Evolutionary conservation across 192 early-diverging fungal genomes (phyloP).

Genomic region (Backusella parvicylindrica): DNA sequence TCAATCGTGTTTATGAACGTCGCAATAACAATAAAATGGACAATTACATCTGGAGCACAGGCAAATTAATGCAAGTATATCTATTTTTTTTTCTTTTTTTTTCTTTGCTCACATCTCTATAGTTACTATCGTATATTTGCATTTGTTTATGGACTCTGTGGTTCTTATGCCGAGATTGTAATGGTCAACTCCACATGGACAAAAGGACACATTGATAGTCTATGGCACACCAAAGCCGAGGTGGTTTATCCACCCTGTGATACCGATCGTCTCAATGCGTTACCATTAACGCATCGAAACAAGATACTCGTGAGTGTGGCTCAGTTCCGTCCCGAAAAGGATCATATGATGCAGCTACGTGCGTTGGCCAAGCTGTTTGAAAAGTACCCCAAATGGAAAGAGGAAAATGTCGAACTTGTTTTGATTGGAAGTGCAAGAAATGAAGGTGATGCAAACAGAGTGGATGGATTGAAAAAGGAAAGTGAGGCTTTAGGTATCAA

Average conservation of each 20-base stretch:
- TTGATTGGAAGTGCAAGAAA: slow-evolving; percentile 88
- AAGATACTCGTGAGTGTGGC: slow-evolving; percentile 80
- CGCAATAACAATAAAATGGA: slow-evolving; percentile 68
- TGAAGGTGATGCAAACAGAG: slow-evolving; percentile 67
- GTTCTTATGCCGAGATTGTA: slow-evolving; percentile 74
- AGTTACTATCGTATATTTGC: slow-evolving; percentile 88
- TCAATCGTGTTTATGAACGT: slow-evolving; percentile 62
- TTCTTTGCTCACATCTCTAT: background rate
- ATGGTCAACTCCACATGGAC: slow-evolving; percentile 99
- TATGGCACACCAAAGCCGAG: slow-evolving; percentile 70
- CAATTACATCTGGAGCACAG: slow-evolving; percentile 50
- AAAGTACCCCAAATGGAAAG: slow-evolving; percentile 50
- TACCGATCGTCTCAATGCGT: slow-evolving; percentile 56
- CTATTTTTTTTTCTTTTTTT: background rate
- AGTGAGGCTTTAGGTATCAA: slow-evolving; percentile 49
- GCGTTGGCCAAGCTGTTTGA: slow-evolving; percentile 65
- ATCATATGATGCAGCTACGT: slow-evolving; percentile 79
- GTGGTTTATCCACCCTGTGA: slow-evolving; percentile 96
- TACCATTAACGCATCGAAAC: slow-evolving; percentile 53
- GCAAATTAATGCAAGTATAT: slow-evolving; percentile 55
- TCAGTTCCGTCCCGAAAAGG: slow-evolving; percentile 96
- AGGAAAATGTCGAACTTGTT: slow-evolving; percentile 51
- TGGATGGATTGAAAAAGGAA: slow-evolving; percentile 52
- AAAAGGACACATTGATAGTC: slow-evolving; percentile 77
- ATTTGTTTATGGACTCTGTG: slow-evolving; percentile 68